These are phyloP conservation scores for Acacia crassicarpa DNA, from an alignment of 306 rosid species.

Conservation along the genomic window DNA sequence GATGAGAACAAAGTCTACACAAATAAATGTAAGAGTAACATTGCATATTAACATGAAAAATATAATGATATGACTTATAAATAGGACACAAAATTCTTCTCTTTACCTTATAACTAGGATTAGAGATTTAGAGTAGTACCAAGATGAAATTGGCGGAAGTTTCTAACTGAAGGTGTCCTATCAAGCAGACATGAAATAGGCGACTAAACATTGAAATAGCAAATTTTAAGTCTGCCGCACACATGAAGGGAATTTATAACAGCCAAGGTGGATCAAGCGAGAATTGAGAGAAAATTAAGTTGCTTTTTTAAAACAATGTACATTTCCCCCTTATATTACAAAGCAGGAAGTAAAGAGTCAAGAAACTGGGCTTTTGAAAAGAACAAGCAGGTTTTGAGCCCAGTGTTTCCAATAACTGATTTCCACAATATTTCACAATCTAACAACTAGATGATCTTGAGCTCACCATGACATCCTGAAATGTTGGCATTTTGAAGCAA, in stretches of 20 bases:
- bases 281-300: not conserved
- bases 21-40: too few relatives aligned
- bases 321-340: not conserved
- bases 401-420: slow-evolving; percentile 23
- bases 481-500: slow-evolving; percentile 6
- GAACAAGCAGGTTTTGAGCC: slow-evolving; percentile 28
- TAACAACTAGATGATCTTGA: slow-evolving; percentile 6
- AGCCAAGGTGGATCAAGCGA: not conserved
- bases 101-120: too few relatives aligned
- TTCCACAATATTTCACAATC: slow-evolving; percentile 23
- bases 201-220: not conserved
- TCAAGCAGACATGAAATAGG: not conserved
- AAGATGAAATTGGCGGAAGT: not conserved
- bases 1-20: too few relatives aligned
- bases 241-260: not conserved
- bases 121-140: too few relatives aligned
- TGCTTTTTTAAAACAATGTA: not conserved
- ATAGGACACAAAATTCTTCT: too few relatives aligned
- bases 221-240: not conserved
- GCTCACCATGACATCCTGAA: not conserved
- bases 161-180: not conserved
- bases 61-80: too few relatives aligned
- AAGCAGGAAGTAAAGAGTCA: not conserved
- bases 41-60: too few relatives aligned
- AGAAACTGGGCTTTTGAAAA: slow-evolving; percentile 30